phyloP scores from a whole-genome alignment of 1,284 basidiomycete species.

The Rhodotorula glutinis region DNA sequence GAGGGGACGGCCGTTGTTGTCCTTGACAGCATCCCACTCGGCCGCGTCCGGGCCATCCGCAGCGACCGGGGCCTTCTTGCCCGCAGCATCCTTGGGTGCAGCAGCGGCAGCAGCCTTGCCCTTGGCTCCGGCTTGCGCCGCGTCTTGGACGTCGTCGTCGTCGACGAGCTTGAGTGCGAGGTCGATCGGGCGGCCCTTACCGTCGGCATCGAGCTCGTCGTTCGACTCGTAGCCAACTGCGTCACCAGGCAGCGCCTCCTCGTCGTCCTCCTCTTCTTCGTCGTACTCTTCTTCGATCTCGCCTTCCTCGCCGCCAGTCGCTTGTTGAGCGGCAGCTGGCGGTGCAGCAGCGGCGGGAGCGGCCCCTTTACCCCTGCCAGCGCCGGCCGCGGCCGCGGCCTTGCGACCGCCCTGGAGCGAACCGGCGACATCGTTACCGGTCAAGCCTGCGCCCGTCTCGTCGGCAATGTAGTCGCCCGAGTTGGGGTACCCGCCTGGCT shows the following conservation, averaged over 20 bases:
- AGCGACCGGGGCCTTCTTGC: not conserved
- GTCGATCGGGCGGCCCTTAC: slow-evolving; percentile 45
- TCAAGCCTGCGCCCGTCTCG: slow-evolving; percentile 37
- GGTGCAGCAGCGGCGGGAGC: slow-evolving; percentile 1
- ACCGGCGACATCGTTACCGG: slow-evolving; percentile 31
- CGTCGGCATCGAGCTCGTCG: slow-evolving; percentile 37
- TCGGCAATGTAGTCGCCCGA: slow-evolving; percentile 42
- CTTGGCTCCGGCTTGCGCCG: slow-evolving; percentile 25
- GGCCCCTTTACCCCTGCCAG: not conserved
- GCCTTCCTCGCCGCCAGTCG: slow-evolving; percentile 41
- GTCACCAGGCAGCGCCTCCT: slow-evolving; percentile 29
- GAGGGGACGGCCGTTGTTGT: slow-evolving; percentile 12
- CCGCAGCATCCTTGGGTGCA: not conserved
- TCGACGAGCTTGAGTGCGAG: slow-evolving; percentile 45
- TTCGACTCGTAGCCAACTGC: slow-evolving; percentile 28
- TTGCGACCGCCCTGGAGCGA: not conserved
- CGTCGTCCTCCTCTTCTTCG: slow-evolving; percentile 40
- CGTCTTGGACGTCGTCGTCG: slow-evolving; percentile 33
- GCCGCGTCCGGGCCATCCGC: slow-evolving; percentile 26
- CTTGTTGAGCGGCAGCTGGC: slow-evolving; percentile 38
- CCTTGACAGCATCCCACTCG: slow-evolving; percentile 21
- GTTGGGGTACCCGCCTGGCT: slow-evolving; percentile 33
- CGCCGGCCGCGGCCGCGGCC: slow-evolving; percentile 5
- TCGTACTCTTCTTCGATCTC: slow-evolving; percentile 39
- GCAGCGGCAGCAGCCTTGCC: slow-evolving; percentile 10